These are phyloP conservation scores for Agaricales sp. DNA, from an alignment of 1,284 basidiomycete genomes.

Conservation along the genomic window DNA sequence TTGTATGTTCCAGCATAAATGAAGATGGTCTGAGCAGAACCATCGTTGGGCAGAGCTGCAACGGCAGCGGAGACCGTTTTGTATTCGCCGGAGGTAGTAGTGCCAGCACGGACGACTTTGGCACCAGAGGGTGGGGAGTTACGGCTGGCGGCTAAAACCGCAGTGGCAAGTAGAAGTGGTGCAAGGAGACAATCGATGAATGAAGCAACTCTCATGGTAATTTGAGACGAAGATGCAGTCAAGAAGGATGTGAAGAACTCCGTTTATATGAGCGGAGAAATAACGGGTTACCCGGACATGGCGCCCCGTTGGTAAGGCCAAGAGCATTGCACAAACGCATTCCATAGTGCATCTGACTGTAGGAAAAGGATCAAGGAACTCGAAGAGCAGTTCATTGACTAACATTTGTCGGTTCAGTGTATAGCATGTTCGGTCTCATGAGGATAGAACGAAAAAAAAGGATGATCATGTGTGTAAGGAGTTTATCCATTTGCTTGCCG, in stretches of 20 bases:
- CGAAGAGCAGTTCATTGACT: no score
- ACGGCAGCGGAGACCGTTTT: slow-evolving; percentile 30
- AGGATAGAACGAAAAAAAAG: no score
- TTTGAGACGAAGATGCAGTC: no score
- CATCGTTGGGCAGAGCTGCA: slow-evolving; percentile 32
- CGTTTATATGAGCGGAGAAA: background rate
- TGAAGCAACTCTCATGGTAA: no score
- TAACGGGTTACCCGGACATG: slow-evolving; percentile 4
- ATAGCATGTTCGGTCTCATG: no score
- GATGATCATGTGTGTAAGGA: no score
- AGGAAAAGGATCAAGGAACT: no score
- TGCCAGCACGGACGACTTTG: slow-evolving; percentile 30
- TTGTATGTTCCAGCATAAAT: slow-evolving; percentile 44
- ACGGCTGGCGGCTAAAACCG: background rate
- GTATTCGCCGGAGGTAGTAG: slow-evolving; percentile 32
- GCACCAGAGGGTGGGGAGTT: slow-evolving; percentile 25
- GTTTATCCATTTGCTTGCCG: no score
- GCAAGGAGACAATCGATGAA: no score
- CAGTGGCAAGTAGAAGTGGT: background rate
- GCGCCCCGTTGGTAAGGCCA: slow-evolving; percentile 7
- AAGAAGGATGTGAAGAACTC: background rate
- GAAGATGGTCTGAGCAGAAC: slow-evolving; percentile 34
- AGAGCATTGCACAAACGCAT: no score
- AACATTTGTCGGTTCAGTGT: no score
- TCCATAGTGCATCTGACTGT: no score